phyloP scores from a whole-genome alignment of 495 filamentous ascomycete species.

The Clavariopsis aquatica region DNA sequence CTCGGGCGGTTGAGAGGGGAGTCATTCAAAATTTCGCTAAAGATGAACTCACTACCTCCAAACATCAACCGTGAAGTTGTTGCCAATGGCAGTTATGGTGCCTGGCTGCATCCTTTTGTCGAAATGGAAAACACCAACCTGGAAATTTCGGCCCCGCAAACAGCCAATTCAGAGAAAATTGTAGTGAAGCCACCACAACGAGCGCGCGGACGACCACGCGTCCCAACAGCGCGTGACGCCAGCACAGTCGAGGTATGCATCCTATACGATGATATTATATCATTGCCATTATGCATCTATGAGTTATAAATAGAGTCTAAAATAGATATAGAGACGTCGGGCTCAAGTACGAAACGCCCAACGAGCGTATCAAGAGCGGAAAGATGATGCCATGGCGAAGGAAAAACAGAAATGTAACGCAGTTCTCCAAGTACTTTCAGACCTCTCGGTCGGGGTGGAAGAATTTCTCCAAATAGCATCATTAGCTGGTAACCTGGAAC shows the following conservation, averaged over 20 bases:
- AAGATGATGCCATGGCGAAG: slow-evolving; percentile 21
- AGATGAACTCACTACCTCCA: no score
- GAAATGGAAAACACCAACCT: neutral
- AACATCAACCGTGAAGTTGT: no score
- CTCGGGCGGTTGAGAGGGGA: no score
- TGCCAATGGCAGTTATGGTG: neutral
- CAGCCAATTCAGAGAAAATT: neutral
- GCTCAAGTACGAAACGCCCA: slow-evolving; percentile 36
- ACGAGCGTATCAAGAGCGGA: slow-evolving; percentile 31
- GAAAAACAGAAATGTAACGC: slow-evolving; percentile 22
- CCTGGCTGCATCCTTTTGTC: neutral
- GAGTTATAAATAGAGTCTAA: neutral
- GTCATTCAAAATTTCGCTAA: no score
- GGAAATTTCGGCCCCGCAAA: neutral
- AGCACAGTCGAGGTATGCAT: slow-evolving; percentile 27
- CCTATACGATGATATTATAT: no score
- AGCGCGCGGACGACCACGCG: slow-evolving; percentile 32
- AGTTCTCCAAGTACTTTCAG: slow-evolving; percentile 25
- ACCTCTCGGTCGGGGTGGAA: slow-evolving; percentile 30
- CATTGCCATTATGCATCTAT: neutral
- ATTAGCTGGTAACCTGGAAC: slow-evolving; percentile 14
- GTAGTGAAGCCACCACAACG: slow-evolving; percentile 1
- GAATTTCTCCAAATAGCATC: slow-evolving; percentile 19
- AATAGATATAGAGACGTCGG: slow-evolving; percentile 29
- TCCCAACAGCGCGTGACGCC: slow-evolving; percentile 12